These are phyloP conservation scores for Babesia bovis DNA, from an alignment of 169 alveolate genomes.

Conservation along the genomic window DNA sequence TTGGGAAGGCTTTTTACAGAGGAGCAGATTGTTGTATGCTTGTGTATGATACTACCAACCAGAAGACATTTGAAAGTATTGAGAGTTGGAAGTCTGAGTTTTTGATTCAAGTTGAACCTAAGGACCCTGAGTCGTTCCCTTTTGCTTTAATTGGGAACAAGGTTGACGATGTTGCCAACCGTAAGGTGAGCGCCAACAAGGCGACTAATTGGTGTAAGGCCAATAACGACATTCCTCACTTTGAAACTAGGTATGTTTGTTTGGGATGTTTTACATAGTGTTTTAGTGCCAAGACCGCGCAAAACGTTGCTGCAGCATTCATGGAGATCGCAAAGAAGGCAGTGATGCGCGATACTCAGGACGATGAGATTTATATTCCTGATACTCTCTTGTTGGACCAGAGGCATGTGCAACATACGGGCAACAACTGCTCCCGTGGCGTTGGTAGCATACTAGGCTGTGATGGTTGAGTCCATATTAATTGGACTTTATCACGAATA, in stretches of 20 bases:
- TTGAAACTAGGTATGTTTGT: constrained; percentile 86
- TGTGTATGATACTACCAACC: constrained; percentile 91
- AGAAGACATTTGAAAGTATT: constrained; percentile 90
- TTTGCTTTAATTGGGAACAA: constrained; percentile 96
- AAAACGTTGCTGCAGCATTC: constrained; percentile 94
- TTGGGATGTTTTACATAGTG: not conserved
- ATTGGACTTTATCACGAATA: too few species aligned
- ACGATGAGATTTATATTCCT: constrained; percentile 80
- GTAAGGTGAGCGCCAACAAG: constrained; percentile 87
- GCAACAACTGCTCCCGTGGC: constrained; percentile 58
- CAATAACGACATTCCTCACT: constrained; percentile 89
- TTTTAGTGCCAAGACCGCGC: constrained; percentile 91
- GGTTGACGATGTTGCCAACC: constrained; percentile 90
- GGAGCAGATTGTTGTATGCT: constrained; percentile 99
- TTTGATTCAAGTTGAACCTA: constrained; percentile 92
- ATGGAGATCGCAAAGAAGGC: constrained; percentile 88
- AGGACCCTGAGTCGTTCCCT: constrained; percentile 93
- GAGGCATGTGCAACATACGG: constrained; percentile 38
- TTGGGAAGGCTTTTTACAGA: constrained; percentile 98
- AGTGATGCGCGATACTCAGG: constrained; percentile 81
- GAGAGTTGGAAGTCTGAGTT: constrained; percentile 97
- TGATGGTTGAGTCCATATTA: constrained; percentile 8
- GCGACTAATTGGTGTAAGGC: constrained; percentile 92
- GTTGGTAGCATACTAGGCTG: constrained; percentile 40
- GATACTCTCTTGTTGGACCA: constrained; percentile 61